Conservation (phyloP, 495 filamentous ascomycete genomes). For the Podospora pseudoanserina region DNA sequence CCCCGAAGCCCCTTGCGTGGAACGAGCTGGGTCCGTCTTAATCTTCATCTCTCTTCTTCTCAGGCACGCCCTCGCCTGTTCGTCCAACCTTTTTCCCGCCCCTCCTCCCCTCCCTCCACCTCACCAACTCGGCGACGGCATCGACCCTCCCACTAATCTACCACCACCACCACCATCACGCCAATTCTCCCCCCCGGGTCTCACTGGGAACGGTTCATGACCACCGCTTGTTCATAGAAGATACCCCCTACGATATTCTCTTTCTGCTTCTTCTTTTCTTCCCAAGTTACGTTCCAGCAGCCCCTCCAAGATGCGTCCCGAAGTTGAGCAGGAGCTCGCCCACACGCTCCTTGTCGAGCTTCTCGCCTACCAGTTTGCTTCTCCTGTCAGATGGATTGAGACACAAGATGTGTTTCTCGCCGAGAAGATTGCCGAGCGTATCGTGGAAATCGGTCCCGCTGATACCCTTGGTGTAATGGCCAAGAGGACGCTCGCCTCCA, state of each 20-base stretch:
- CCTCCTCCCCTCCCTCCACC: background rate
- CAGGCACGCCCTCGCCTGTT: background rate
- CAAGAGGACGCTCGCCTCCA: conserved; percentile 88
- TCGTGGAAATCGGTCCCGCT: conserved; percentile 95
- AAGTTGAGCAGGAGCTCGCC: conserved; percentile 96
- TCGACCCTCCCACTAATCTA: background rate
- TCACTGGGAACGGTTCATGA: background rate
- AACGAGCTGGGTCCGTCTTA: background rate
- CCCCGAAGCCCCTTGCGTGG: conserved; percentile 2
- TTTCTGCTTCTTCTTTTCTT: conserved; percentile 10
- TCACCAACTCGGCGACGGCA: conserved; percentile 1
- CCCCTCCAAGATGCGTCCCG: conserved; percentile 74
- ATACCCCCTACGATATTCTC: conserved; percentile 10
- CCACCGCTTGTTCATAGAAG: conserved; percentile 12
- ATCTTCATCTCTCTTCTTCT: background rate
- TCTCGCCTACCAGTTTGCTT: conserved; percentile 98
- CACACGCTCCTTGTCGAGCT: conserved; percentile 98
- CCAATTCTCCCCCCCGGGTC: background rate
- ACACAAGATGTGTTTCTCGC: conserved; percentile 98
- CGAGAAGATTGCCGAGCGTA: conserved; percentile 91
- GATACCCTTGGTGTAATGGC: conserved; percentile 99
- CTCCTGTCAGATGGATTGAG: conserved; percentile 98
- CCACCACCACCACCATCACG: too few species aligned
- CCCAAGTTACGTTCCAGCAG: background rate
- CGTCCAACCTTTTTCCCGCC: conserved; percentile 1